Conservation (phyloP, 371 early-diverging fungal species). For the Vairimorpha necatrix region DNA sequence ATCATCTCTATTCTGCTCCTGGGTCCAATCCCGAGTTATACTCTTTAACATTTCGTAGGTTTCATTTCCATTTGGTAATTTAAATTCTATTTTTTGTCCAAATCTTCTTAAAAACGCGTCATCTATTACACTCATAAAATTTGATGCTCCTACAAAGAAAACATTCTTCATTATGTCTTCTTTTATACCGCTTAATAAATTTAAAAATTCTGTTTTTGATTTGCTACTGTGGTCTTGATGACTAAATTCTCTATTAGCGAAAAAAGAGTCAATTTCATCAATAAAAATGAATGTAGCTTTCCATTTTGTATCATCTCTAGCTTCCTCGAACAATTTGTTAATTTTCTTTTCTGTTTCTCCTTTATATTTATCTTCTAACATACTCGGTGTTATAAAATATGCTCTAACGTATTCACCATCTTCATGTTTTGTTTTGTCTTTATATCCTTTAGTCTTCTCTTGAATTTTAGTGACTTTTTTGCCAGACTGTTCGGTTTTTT, state of each 20-base stretch:
- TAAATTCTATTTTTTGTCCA: conserved; percentile 31
- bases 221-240: conserved; percentile 1
- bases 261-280: conserved; percentile 60
- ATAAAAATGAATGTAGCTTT: conserved; percentile 48
- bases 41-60: conserved; percentile 23
- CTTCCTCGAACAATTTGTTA: conserved; percentile 34
- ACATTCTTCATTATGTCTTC: conserved; percentile 19
- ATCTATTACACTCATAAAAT: conserved; percentile 43
- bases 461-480: too few species aligned
- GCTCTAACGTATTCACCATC: conserved; percentile 19
- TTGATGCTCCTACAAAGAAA: conserved; percentile 55
- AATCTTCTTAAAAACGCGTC: conserved; percentile 52
- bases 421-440: not conserved
- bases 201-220: conserved; percentile 45
- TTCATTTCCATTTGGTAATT: conserved; percentile 18
- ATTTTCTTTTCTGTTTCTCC: conserved; percentile 55
- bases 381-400: conserved; percentile 37
- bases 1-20: not conserved
- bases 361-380: conserved; percentile 55
- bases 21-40: not conserved
- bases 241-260: conserved; percentile 33
- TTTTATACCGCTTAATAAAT: conserved; percentile 41
- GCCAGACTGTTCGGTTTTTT: too few species aligned
- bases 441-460: not conserved
- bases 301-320: conserved; percentile 31